These are phyloP conservation scores for Pythium rishiriense DNA, from an alignment of 352 stramenopile genomes.

Conservation along the genomic window DNA sequence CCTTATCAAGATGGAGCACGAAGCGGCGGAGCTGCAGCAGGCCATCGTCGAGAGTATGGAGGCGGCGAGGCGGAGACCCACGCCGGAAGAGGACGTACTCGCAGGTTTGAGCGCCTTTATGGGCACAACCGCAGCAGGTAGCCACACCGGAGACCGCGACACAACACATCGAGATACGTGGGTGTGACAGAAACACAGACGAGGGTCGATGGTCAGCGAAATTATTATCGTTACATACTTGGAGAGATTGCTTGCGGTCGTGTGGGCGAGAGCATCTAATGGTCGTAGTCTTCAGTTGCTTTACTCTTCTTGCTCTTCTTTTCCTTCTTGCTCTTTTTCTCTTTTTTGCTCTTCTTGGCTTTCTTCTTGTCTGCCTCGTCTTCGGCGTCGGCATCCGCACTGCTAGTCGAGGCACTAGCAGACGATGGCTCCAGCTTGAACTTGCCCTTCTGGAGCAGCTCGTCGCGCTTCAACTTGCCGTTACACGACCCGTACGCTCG, in stretches of 20 bases:
- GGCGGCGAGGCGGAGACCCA: slow-evolving; percentile 21
- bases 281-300: background rate
- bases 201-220: background rate
- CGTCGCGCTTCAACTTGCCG: slow-evolving; percentile 85
- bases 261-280: background rate
- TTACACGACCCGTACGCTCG: slow-evolving; percentile 88
- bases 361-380: slow-evolving; percentile 29
- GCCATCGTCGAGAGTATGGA: slow-evolving; percentile 41
- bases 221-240: slow-evolving; percentile 24
- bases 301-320: slow-evolving; percentile 36
- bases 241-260: background rate
- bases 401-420: slow-evolving; percentile 4
- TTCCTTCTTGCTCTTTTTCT: slow-evolving; percentile 33
- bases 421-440: background rate
- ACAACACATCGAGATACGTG: slow-evolving; percentile 23
- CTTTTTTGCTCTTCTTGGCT: slow-evolving; percentile 32
- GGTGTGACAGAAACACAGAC: slow-evolving; percentile 5
- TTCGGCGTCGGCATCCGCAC: background rate
- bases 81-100: slow-evolving; percentile 12
- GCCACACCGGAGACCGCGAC: slow-evolving; percentile 11
- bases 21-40: slow-evolving; percentile 42
- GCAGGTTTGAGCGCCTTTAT: background rate
- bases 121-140: background rate
- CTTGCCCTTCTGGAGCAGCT: slow-evolving; percentile 44
- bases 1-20: slow-evolving; percentile 62